Percentiles rank a stretch among this genome's conserved stretches.
Conservation (phyloP, 176 grass and related monocot genomes). For the Triticum turgidum region DNA sequence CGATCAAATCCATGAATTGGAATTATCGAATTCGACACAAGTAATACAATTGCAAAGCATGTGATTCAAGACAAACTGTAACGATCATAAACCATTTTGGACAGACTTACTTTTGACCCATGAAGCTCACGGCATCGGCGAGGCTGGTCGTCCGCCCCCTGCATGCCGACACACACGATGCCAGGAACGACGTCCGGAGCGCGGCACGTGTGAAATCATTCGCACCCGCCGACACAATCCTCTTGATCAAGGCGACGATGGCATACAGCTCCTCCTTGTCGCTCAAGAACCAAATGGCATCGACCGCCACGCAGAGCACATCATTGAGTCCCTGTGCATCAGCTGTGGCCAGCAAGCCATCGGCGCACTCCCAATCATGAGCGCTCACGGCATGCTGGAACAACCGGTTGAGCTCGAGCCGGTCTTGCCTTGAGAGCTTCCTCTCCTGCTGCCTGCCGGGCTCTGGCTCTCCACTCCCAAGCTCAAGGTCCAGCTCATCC, state of each 20-base stretch:
- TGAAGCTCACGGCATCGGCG: conserved; percentile 74
- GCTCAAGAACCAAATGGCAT: conserved; percentile 92
- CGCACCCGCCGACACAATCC: conserved; percentile 67
- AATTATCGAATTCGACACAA: neutral
- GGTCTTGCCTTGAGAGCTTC: conserved; percentile 73
- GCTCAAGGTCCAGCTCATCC: conserved; percentile 54
- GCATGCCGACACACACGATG: conserved; percentile 91
- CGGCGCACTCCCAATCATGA: conserved; percentile 60
- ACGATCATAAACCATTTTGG: neutral
- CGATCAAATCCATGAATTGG: neutral
- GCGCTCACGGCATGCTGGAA: conserved; percentile 81
- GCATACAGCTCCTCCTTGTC: conserved; percentile 63
- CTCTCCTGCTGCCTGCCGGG: conserved; percentile 55
- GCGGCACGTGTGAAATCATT: conserved; percentile 90
- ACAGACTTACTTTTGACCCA: conserved; percentile 86
- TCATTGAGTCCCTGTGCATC: conserved; percentile 85
- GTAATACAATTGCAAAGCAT: neutral
- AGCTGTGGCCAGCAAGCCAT: conserved; percentile 55
- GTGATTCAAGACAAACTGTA: conserved; percentile 28
- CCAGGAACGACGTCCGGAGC: conserved; percentile 83
- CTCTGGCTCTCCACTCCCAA: conserved; percentile 44
- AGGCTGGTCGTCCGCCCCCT: conserved; percentile 69
- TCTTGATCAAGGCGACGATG: conserved; percentile 70
- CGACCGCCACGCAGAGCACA: conserved; percentile 72
- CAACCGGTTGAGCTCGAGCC: conserved; percentile 61